A percentile compares a stretch with the other conserved stretches of the same genome.
Conservation (phyloP, 2,329 filamentous ascomycete species). For the Fusarium haematococcum region DNA sequence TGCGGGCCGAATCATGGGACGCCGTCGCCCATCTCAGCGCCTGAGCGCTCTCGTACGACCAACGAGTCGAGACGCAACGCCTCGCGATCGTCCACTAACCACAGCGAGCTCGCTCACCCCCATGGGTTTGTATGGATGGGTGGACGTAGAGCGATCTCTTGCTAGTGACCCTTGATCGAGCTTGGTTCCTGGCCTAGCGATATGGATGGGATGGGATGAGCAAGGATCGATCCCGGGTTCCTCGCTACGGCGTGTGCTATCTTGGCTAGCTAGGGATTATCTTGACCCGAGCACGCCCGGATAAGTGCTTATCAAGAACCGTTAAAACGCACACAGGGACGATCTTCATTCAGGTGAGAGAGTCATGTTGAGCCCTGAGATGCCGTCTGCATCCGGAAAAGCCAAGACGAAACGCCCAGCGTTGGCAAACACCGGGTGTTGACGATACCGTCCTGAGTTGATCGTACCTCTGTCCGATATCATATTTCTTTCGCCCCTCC, state of each 20-base stretch:
- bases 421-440: neutral
- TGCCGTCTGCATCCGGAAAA: neutral
- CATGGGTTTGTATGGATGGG: neutral
- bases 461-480: neutral
- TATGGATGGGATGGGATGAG: neutral
- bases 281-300: neutral
- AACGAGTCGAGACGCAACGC: neutral
- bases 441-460: neutral
- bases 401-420: neutral
- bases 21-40: neutral
- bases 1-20: neutral
- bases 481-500: neutral
- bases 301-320: neutral
- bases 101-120: neutral
- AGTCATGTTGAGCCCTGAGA: neutral
- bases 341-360: neutral
- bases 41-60: constrained; percentile 1
- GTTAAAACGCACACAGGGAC: neutral
- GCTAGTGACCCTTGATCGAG: neutral
- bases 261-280: neutral
- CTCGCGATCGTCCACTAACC: neutral
- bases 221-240: neutral
- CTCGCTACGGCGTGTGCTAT: neutral
- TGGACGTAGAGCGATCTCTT: neutral
- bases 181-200: constrained; percentile 1